Evolutionary conservation across 2,329 filamentous ascomycete genomes (phyloP).

Genomic region (Aspergillus sp.): DNA sequence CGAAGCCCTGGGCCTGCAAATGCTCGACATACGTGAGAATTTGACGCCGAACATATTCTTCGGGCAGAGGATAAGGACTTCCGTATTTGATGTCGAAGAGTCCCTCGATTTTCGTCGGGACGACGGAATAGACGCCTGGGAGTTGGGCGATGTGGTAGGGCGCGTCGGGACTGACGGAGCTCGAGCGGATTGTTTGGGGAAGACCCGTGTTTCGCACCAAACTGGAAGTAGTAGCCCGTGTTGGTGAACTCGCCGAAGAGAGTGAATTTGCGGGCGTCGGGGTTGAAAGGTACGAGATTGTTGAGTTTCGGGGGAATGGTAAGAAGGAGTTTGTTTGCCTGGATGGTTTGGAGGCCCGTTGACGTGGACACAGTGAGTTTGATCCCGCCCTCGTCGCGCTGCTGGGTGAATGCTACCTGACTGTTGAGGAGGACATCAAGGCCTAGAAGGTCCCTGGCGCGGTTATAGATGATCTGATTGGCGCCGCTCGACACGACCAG

Average conservation of each 20-base stretch:
- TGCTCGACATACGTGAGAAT: slow-evolving; percentile 3
- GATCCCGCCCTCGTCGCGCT: slow-evolving; percentile 14
- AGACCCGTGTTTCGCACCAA: slow-evolving; percentile 22
- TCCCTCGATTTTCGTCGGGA: not conserved
- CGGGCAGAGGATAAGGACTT: not conserved
- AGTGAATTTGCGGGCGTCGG: slow-evolving; percentile 19
- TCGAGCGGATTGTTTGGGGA: not conserved
- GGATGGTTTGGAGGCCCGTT: slow-evolving; percentile 18
- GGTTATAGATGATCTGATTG: slow-evolving; percentile 33
- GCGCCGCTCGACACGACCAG: slow-evolving; percentile 28
- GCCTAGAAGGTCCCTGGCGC: slow-evolving; percentile 25
- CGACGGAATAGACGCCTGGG: slow-evolving; percentile 6
- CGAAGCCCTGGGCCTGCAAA: slow-evolving; percentile 2
- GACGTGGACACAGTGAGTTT: slow-evolving; percentile 18
- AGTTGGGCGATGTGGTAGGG: slow-evolving; percentile 4
- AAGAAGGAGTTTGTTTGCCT: slow-evolving; percentile 28
- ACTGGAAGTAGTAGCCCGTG: slow-evolving; percentile 19
- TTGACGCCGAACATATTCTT: slow-evolving; percentile 1
- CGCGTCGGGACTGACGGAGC: slow-evolving; percentile 6
- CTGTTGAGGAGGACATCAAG: slow-evolving; percentile 30
- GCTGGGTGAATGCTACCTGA: slow-evolving; percentile 22
- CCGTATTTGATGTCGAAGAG: slow-evolving; percentile 3
- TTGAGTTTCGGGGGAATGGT: slow-evolving; percentile 27
- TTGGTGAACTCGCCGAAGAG: slow-evolving; percentile 23
- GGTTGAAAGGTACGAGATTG: slow-evolving; percentile 23